These are phyloP conservation scores for Pseudoscleropodium purum DNA, from an alignment of 225 moss, liverwort and hornwort genomes.

Conservation along the genomic window DNA sequence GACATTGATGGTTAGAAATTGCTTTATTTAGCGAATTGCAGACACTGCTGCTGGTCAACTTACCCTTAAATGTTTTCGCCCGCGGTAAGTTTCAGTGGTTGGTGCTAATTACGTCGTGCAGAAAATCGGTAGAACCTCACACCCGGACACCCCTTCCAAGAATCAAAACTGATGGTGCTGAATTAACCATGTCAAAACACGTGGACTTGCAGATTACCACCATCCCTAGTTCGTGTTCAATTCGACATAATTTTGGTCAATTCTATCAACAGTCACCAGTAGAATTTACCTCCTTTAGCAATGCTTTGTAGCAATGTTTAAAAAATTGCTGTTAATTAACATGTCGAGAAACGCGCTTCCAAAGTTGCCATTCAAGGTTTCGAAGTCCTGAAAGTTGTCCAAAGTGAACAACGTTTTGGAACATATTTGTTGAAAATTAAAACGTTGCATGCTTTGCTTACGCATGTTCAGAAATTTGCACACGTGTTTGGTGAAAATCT, in stretches of 20 bases:
- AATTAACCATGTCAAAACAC: neutral
- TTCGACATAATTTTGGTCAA: too few relatives aligned
- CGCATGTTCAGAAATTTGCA: neutral
- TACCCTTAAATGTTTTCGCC: neutral
- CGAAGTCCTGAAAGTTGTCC: too few relatives aligned
- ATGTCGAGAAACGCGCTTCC: neutral
- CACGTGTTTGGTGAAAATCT: neutral
- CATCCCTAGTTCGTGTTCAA: neutral
- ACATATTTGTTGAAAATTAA: neutral
- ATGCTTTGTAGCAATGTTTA: neutral
- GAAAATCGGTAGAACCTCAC: neutral
- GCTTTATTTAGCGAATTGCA: neutral
- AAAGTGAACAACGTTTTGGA: neutral
- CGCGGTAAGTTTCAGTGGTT: neutral
- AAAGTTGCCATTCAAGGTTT: neutral
- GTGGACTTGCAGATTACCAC: neutral
- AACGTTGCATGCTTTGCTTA: neutral
- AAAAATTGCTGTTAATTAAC: neutral
- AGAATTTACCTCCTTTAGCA: neutral
- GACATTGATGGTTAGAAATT: neutral
- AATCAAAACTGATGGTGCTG: neutral
- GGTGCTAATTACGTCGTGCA: neutral
- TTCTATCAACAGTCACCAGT: neutral
- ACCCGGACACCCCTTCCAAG: too few relatives aligned
- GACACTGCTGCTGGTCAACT: neutral